phyloP scores from a whole-genome alignment of 345 rosid genomes.

The Noccaea caerulescens region DNA sequence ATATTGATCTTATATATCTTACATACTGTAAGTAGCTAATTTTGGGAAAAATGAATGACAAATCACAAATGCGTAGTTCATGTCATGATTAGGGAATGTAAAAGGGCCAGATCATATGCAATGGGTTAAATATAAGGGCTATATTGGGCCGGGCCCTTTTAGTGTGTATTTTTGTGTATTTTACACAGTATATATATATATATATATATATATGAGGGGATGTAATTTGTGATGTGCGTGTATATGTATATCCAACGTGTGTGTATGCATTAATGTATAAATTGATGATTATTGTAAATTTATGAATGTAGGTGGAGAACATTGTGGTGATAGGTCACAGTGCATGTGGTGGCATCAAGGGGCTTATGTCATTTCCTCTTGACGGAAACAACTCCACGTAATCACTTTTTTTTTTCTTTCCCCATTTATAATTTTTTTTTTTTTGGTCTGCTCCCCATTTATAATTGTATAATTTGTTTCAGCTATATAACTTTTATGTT shows the following conservation, averaged over 20 bases:
- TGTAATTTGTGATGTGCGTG: background rate
- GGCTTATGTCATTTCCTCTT: slow-evolving; percentile 80
- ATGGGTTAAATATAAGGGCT: slow-evolving; percentile 10
- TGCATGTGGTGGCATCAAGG: slow-evolving; percentile 95
- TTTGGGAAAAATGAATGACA: no score
- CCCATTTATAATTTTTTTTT: no score
- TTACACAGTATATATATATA: no score
- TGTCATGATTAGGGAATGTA: background rate
- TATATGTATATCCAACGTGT: background rate
- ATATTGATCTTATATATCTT: background rate
- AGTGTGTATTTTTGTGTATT: background rate
- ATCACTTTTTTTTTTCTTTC: background rate
- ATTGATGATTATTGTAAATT: slow-evolving; percentile 5
- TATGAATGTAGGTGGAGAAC: slow-evolving; percentile 63
- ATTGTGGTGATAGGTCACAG: slow-evolving; percentile 95
- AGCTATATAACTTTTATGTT: background rate
- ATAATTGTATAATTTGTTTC: no score
- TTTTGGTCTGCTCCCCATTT: no score
- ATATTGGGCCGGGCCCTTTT: background rate
- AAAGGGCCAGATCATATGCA: background rate
- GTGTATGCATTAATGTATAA: background rate
- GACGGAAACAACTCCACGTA: slow-evolving; percentile 83
- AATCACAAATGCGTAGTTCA: background rate
- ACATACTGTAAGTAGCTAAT: no score
- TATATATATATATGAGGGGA: no score